These are phyloP conservation scores for Fraxinus anomala DNA, from an alignment of 257 asterid genomes.

Conservation along the genomic window DNA sequence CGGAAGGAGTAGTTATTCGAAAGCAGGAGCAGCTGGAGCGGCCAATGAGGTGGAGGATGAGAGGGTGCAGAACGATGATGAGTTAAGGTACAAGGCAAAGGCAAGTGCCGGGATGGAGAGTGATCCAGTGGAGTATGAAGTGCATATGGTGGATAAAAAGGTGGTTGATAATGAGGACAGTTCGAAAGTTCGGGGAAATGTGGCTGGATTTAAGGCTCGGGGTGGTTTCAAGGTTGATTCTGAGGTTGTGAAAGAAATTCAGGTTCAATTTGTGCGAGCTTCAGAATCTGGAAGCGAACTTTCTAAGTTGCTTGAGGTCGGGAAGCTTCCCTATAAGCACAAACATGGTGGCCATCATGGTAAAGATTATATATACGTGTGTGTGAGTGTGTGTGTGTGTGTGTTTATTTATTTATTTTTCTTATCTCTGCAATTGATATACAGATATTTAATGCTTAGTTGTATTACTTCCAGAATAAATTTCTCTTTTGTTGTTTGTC, in stretches of 20 bases:
- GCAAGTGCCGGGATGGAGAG: conserved; percentile 55
- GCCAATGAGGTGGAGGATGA: conserved; percentile 36
- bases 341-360: conserved; percentile 78
- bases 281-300: conserved; percentile 76
- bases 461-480: conserved; percentile 2
- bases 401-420: neutral
- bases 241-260: conserved; percentile 83
- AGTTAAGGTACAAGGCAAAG: conserved; percentile 52
- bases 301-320: conserved; percentile 80
- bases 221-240: conserved; percentile 66
- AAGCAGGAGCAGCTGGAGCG: conserved; percentile 41
- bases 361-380: conserved; percentile 26
- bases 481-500: neutral
- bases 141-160: conserved; percentile 86
- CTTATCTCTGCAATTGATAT: conserved; percentile 1
- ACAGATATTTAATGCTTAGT: conserved; percentile 11
- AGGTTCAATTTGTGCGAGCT: conserved; percentile 73
- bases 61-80: conserved; percentile 43
- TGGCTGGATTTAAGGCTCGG: conserved; percentile 53
- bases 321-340: conserved; percentile 74
- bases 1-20: conserved; percentile 52
- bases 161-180: conserved; percentile 61
- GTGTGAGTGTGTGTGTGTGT: no score
- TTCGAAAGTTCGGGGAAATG: conserved; percentile 54
- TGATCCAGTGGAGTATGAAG: conserved; percentile 78